phyloP scores from a whole-genome alignment of 805 yeast genomes.

The Lipomyces kockii region DNA sequence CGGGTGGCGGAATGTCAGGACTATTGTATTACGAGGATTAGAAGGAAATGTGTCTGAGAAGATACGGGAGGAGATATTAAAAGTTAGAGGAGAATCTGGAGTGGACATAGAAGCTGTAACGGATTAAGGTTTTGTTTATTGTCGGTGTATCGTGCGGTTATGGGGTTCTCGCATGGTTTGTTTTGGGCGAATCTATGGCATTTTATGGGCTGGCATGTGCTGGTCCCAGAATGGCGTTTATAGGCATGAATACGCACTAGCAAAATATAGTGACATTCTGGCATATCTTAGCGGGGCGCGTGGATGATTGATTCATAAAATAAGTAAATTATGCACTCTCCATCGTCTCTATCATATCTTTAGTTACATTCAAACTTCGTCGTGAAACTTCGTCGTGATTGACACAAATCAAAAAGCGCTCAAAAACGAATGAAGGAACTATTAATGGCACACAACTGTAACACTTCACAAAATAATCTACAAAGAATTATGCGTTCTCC shows the following conservation, averaged over 20 bases:
- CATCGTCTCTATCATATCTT: background rate
- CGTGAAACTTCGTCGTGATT: background rate
- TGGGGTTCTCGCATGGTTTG: background rate
- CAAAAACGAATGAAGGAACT: background rate
- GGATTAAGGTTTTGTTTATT: background rate
- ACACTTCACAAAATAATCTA: background rate
- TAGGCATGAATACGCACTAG: background rate
- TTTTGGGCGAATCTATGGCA: background rate
- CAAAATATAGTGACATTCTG: background rate
- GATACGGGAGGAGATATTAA: constrained; percentile 6
- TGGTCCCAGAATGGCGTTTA: background rate
- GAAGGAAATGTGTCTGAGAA: constrained; percentile 1
- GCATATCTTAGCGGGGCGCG: background rate
- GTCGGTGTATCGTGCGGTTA: background rate
- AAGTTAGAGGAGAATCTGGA: constrained; percentile 2
- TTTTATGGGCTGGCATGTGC: background rate
- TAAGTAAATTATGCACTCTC: background rate
- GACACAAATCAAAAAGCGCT: constrained; percentile 1
- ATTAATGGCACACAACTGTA: background rate
- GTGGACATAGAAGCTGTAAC: constrained; percentile 6
- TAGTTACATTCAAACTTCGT: background rate
- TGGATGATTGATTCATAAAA: background rate
- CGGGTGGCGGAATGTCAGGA: constrained; percentile 29
- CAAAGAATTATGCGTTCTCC: background rate
- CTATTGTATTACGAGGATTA: constrained; percentile 24